Percentiles rank a stretch among this genome's conserved stretches.
These are phyloP conservation scores for Punctularia strigosozonata DNA, from an alignment of 768 basidiomycete genomes.

Conservation along the genomic window DNA sequence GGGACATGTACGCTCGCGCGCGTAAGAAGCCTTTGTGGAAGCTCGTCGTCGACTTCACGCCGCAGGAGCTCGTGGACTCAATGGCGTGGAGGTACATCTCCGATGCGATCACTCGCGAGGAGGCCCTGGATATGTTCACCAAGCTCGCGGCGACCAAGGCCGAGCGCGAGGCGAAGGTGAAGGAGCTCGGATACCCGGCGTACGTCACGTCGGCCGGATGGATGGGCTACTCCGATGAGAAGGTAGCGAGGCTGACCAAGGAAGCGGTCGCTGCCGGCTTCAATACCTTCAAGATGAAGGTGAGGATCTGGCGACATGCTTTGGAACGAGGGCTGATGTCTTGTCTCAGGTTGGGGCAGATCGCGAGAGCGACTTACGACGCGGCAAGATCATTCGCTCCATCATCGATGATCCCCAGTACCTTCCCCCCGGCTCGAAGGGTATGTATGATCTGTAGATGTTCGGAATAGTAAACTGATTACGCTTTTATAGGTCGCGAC, in stretches of 20 bases:
- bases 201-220: constrained; percentile 92
- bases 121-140: constrained; percentile 76
- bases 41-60: constrained; percentile 55
- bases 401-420: constrained; percentile 91
- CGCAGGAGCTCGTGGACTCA: constrained; percentile 73
- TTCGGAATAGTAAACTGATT: neutral
- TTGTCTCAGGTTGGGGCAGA: no score
- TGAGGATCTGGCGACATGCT: no score
- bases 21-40: constrained; percentile 89
- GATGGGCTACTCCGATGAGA: constrained; percentile 92
- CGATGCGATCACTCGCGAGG: constrained; percentile 85
- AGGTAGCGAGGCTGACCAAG: constrained; percentile 74
- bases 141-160: constrained; percentile 66
- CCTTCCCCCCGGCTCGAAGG: constrained; percentile 43
- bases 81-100: constrained; percentile 85
- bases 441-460: neutral
- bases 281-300: constrained; percentile 99
- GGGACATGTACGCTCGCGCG: constrained; percentile 85
- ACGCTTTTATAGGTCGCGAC: constrained; percentile 39
- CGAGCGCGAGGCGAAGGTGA: constrained; percentile 67
- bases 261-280: constrained; percentile 82
- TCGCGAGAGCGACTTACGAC: constrained; percentile 70
- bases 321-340: no score
- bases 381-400: constrained; percentile 81
- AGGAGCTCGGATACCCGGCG: constrained; percentile 77